These are phyloP conservation scores for Xylariaceae sp. DNA, from an alignment of 2,329 filamentous ascomycete genomes.

Conservation along the genomic window DNA sequence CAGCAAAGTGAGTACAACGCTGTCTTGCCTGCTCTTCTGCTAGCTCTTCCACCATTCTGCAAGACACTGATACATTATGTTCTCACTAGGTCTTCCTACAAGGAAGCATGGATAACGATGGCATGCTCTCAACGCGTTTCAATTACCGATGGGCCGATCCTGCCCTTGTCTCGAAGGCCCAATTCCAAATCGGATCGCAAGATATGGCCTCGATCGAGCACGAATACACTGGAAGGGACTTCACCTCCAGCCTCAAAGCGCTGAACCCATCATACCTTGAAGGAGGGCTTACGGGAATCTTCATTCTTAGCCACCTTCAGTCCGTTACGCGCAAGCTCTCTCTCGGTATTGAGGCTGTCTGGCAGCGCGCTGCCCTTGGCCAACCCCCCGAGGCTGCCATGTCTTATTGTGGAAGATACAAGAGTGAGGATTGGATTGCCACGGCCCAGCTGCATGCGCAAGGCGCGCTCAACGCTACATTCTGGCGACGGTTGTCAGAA, in stretches of 20 bases:
- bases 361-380: slow-evolving; percentile 80
- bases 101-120: slow-evolving; percentile 91
- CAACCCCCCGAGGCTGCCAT: slow-evolving; percentile 87
- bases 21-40: slow-evolving; percentile 3
- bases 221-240: slow-evolving; percentile 91
- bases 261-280: slow-evolving; percentile 94
- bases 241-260: slow-evolving; percentile 87
- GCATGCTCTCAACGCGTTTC: slow-evolving; percentile 79
- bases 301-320: slow-evolving; percentile 93
- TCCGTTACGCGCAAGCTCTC: slow-evolving; percentile 82
- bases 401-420: slow-evolving; percentile 90
- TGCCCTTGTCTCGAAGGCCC: slow-evolving; percentile 78
- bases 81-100: slow-evolving; percentile 83
- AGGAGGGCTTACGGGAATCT: slow-evolving; percentile 89
- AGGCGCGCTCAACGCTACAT: slow-evolving; percentile 83
- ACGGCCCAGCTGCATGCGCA: slow-evolving; percentile 86
- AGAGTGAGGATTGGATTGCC: slow-evolving; percentile 86
- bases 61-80: background rate
- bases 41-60: background rate
- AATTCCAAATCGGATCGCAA: slow-evolving; percentile 77
- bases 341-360: slow-evolving; percentile 84
- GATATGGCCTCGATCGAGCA: slow-evolving; percentile 92
- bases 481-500: slow-evolving; percentile 89
- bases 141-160: slow-evolving; percentile 86
- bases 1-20: slow-evolving; percentile 70